A percentile compares a stretch with the other conserved stretches of the same genome.
These are phyloP conservation scores for Kingdonia uniflora DNA, from an alignment of 164 flowering plant genomes.

Conservation along the genomic window DNA sequence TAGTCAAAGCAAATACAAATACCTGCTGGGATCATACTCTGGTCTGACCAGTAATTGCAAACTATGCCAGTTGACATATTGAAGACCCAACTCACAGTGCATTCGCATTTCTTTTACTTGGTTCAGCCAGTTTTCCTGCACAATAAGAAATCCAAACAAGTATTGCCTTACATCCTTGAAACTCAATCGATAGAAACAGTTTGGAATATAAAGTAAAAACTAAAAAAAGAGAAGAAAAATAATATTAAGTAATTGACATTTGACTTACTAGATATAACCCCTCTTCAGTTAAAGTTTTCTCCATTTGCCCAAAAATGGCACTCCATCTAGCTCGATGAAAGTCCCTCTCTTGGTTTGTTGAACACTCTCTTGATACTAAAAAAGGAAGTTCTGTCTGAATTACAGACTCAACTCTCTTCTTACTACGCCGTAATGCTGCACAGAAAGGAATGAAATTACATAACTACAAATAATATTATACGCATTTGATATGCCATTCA, in stretches of 20 bases:
- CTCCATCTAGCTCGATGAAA: conserved; percentile 61
- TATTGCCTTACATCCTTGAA: no score
- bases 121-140: conserved; percentile 62
- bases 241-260: neutral
- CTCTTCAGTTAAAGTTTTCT: conserved; percentile 63
- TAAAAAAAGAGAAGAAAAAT: neutral
- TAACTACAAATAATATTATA: neutral
- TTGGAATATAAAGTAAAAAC: neutral
- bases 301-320: conserved; percentile 69
- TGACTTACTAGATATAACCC: conserved; percentile 60
- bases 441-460: neutral
- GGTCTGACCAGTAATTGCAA: conserved; percentile 19
- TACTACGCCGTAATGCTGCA: conserved; percentile 76
- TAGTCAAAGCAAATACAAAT: no score
- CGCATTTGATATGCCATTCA: no score
- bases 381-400: conserved; percentile 65
- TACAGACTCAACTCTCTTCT: conserved; percentile 63
- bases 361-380: conserved; percentile 48
- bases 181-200: no score
- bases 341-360: conserved; percentile 40
- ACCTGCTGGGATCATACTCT: conserved; percentile 21
- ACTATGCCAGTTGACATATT: conserved; percentile 19
- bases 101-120: conserved; percentile 72
- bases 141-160: no score
- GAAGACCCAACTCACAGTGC: conserved; percentile 62